Percentiles rank a stretch among this genome's conserved stretches.
Evolutionary conservation across 163 green algal species (phyloP).

Genomic region (Chlorella variabilis): DNA sequence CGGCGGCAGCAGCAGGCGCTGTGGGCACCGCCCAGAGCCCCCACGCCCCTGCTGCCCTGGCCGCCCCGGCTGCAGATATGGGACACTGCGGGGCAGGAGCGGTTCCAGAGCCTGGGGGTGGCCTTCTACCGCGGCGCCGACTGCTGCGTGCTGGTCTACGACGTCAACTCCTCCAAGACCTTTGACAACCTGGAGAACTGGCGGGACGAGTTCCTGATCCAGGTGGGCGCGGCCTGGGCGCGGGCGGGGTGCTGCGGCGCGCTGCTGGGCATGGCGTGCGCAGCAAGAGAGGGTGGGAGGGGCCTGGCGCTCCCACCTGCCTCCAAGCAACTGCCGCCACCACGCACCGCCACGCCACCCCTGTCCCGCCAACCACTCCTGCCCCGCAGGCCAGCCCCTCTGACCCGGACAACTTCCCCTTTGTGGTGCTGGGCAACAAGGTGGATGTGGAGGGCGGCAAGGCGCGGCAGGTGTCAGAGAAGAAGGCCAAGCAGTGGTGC

Average conservation of each 20-base stretch:
- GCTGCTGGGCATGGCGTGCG: too few species aligned
- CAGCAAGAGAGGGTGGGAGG: too few species aligned
- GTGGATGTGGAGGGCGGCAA: slow-evolving; percentile 58
- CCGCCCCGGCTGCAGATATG: slow-evolving; percentile 82
- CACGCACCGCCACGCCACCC: too few species aligned
- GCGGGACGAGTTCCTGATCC: slow-evolving; percentile 98
- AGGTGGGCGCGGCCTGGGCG: slow-evolving; percentile 61
- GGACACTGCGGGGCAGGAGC: slow-evolving; percentile 97
- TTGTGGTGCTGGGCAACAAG: slow-evolving; percentile 99
- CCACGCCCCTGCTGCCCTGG: neutral
- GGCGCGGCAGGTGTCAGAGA: slow-evolving; percentile 83
- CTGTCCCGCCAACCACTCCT: neutral
- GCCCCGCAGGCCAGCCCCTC: slow-evolving; percentile 76
- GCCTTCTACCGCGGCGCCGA: slow-evolving; percentile 99
- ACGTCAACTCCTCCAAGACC: slow-evolving; percentile 95
- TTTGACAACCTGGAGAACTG: slow-evolving; percentile 99
- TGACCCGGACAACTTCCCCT: slow-evolving; percentile 97
- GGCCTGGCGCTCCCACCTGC: too few species aligned
- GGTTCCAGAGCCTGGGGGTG: slow-evolving; percentile 97
- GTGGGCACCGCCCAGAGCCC: too few species aligned
- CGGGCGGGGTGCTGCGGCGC: too few species aligned
- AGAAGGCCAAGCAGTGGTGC: slow-evolving; percentile 96
- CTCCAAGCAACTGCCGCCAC: too few species aligned
- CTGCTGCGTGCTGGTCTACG: slow-evolving; percentile 98
- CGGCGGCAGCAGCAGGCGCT: too few species aligned